Conservation (phyloP, 2,329 filamentous ascomycete genomes). For the Beauveria asiatica region DNA sequence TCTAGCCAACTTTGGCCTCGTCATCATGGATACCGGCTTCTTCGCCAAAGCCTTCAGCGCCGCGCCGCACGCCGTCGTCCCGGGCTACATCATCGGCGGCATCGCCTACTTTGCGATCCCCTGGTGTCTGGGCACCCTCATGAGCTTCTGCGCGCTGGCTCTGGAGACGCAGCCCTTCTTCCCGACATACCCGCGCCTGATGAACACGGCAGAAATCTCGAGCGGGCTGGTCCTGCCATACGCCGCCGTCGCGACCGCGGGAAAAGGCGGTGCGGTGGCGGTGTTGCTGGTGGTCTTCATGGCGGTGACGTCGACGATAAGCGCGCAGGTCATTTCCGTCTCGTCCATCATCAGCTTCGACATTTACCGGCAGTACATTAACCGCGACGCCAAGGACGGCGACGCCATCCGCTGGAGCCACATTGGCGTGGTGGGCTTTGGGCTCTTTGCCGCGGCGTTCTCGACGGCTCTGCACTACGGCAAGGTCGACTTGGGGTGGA, state of each 20-base stretch:
- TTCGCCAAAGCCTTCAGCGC: slow-evolving; percentile 45
- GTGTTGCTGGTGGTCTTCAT: slow-evolving; percentile 65
- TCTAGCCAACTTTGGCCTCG: slow-evolving; percentile 41
- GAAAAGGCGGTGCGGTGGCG: slow-evolving; percentile 60
- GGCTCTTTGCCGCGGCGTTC: slow-evolving; percentile 41
- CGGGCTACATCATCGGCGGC: slow-evolving; percentile 44
- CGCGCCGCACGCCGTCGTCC: slow-evolving; percentile 37
- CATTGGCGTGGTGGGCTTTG: slow-evolving; percentile 43
- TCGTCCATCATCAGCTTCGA: slow-evolving; percentile 47
- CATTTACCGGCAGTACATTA: slow-evolving; percentile 43
- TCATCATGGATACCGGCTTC: slow-evolving; percentile 47
- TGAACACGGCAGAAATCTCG: slow-evolving; percentile 52
- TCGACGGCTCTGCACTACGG: slow-evolving; percentile 45
- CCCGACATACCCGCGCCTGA: slow-evolving; percentile 45
- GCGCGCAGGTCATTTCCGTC: slow-evolving; percentile 44
- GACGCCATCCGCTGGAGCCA: slow-evolving; percentile 45
- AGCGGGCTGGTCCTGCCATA: slow-evolving; percentile 63
- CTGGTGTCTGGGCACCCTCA: slow-evolving; percentile 43
- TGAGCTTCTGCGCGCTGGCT: slow-evolving; percentile 38
- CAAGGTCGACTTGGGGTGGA: slow-evolving; percentile 45
- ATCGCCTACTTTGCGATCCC: slow-evolving; percentile 47
- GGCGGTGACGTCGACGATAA: slow-evolving; percentile 57
- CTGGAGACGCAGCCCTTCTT: slow-evolving; percentile 40
- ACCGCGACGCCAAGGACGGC: slow-evolving; percentile 33
- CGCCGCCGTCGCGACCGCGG: slow-evolving; percentile 59